These are phyloP conservation scores for Hypsizygus marmoreus DNA, from an alignment of 768 basidiomycete genomes.

Conservation along the genomic window DNA sequence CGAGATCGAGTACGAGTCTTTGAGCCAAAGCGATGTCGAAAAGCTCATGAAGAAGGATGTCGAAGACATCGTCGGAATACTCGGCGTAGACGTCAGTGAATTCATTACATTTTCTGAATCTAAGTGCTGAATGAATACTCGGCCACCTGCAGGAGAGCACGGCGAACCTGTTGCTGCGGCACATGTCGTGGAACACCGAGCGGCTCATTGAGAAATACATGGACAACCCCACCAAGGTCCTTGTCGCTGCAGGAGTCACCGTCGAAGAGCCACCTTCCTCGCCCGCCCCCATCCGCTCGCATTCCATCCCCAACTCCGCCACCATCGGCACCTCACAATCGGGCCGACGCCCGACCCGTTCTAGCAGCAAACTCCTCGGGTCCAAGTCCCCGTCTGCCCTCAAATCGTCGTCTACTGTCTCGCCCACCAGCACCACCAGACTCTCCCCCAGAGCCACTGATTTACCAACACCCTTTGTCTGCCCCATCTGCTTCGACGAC, in stretches of 20 bases:
- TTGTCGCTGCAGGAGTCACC: slow-evolving; percentile 71
- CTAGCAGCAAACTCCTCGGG: slow-evolving; percentile 39
- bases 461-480: slow-evolving; percentile 60
- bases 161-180: slow-evolving; percentile 77
- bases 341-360: slow-evolving; percentile 37
- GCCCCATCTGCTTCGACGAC: slow-evolving; percentile 94
- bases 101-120: slow-evolving; percentile 4
- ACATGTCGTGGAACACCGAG: slow-evolving; percentile 95
- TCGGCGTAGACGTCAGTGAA: slow-evolving; percentile 84
- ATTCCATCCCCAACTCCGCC: slow-evolving; percentile 21
- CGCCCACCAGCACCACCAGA: slow-evolving; percentile 32
- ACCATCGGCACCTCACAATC: slow-evolving; percentile 17
- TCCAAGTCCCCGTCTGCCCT: slow-evolving; percentile 28
- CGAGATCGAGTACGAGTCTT: slow-evolving; percentile 82
- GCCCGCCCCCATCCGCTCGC: slow-evolving; percentile 31
- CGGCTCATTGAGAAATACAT: slow-evolving; percentile 95
- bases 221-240: slow-evolving; percentile 80
- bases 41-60: slow-evolving; percentile 76
- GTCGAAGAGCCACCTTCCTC: slow-evolving; percentile 44
- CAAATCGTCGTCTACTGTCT: slow-evolving; percentile 28
- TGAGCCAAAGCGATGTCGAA: slow-evolving; percentile 74
- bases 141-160: slow-evolving; percentile 50
- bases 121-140: slow-evolving; percentile 4
- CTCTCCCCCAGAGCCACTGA: slow-evolving; percentile 34
- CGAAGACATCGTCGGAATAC: slow-evolving; percentile 85